phyloP scores from a whole-genome alignment of 2,329 filamentous ascomycete species.

The Clarireedia homoeocarpa region DNA sequence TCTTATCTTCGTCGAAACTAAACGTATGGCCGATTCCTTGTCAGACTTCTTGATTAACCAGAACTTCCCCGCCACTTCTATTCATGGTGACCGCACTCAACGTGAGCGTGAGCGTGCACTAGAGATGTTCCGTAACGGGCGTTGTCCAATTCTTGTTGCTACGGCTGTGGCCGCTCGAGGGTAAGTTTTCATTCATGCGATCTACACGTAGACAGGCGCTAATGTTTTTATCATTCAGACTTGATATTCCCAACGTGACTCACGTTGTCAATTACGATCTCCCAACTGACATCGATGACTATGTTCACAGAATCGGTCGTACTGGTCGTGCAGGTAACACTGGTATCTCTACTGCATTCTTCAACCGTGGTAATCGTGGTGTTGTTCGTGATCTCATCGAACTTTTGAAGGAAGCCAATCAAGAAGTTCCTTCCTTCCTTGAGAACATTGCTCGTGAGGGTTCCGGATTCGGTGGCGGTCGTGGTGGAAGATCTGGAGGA shows the following conservation, averaged over 20 bases:
- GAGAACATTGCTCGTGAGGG: constrained; percentile 97
- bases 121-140: constrained; percentile 93
- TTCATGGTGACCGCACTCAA: constrained; percentile 97
- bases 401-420: constrained; percentile 97
- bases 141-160: constrained; percentile 92
- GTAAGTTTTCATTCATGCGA: no score
- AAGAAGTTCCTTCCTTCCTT: constrained; percentile 88
- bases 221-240: background rate
- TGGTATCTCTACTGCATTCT: constrained; percentile 96
- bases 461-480: constrained; percentile 65
- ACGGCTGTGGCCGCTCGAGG: constrained; percentile 80
- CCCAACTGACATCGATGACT: constrained; percentile 98
- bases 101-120: constrained; percentile 96
- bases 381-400: constrained; percentile 94
- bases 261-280: constrained; percentile 99
- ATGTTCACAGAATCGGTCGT: constrained; percentile 99
- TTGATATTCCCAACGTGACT: constrained; percentile 89
- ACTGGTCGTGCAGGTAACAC: constrained; percentile 99
- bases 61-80: constrained; percentile 95
- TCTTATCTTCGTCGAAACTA: constrained; percentile 97
- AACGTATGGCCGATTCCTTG: constrained; percentile 97
- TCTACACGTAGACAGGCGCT: background rate
- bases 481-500: constrained; percentile 55
- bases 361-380: constrained; percentile 98
- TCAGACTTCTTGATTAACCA: constrained; percentile 99